Evolutionary conservation across 768 basidiomycete genomes (phyloP).

Genomic region (Mycena indigotica): DNA sequence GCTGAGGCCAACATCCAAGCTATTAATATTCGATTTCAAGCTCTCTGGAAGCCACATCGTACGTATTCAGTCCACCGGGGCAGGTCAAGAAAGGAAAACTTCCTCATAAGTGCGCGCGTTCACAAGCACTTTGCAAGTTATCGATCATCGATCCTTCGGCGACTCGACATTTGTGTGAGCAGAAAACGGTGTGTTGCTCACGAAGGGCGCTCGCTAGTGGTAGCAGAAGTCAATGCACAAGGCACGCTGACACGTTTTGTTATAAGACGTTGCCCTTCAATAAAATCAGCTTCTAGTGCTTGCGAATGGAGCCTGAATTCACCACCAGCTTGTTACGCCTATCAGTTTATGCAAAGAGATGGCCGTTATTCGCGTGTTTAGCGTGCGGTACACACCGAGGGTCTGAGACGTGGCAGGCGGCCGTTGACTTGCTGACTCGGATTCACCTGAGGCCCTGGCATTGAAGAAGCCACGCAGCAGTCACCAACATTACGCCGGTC

Average conservation of each 20-base stretch:
- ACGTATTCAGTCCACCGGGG: neutral
- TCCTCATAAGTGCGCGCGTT: neutral
- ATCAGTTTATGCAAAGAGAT: no score
- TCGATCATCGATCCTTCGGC: neutral
- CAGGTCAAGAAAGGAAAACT: neutral
- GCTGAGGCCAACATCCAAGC: neutral
- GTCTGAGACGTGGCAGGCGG: no score
- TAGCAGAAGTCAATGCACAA: neutral
- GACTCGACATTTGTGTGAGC: neutral
- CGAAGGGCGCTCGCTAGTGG: neutral
- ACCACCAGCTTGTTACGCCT: no score
- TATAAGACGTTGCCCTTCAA: no score
- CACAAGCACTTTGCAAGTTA: neutral
- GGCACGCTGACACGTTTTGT: neutral
- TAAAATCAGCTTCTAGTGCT: neutral
- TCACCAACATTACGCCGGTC: no score
- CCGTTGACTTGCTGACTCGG: no score
- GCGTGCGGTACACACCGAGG: no score
- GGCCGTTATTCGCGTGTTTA: no score
- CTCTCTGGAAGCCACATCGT: neutral
- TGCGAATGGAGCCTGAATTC: no score
- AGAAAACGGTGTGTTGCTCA: neutral
- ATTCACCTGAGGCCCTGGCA: no score
- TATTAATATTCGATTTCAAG: neutral
- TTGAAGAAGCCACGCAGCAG: no score